Conservation (phyloP, 2,329 filamentous ascomycete genomes). For the Arthrocladium fulminans region DNA sequence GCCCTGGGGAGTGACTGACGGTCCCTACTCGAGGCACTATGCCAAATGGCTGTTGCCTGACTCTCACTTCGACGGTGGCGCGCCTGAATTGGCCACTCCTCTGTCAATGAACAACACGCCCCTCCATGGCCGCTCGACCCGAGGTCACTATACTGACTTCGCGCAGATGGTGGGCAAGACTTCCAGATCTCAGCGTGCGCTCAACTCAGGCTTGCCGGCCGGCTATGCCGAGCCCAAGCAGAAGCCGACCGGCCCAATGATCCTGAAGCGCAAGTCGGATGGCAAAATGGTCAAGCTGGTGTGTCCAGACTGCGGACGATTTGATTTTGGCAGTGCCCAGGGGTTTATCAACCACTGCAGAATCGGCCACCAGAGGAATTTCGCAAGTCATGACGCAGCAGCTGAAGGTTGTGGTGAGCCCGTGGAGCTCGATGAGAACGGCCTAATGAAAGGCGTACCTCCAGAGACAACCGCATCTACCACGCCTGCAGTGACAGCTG, state of each 20-base stretch:
- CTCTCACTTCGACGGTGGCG: constrained; percentile 66
- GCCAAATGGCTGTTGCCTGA: constrained; percentile 91
- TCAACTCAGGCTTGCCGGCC: constrained; percentile 58
- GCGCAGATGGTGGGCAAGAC: constrained; percentile 43
- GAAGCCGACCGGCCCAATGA: constrained; percentile 64
- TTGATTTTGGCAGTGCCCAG: constrained; percentile 91
- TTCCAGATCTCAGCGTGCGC: constrained; percentile 49
- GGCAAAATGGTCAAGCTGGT: constrained; percentile 81
- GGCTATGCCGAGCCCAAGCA: constrained; percentile 68
- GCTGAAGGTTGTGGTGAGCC: constrained; percentile 78
- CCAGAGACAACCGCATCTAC: constrained; percentile 16
- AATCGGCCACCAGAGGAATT: constrained; percentile 86
- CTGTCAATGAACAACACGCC: background rate
- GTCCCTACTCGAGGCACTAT: constrained; percentile 90
- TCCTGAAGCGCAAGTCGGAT: constrained; percentile 74
- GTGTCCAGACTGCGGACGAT: constrained; percentile 77
- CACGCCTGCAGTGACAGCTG: background rate
- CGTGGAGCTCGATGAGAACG: constrained; percentile 59
- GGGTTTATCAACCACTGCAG: constrained; percentile 99
- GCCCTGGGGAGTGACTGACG: constrained; percentile 82
- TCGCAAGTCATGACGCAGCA: constrained; percentile 92
- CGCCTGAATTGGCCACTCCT: constrained; percentile 25
- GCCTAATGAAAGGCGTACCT: constrained; percentile 35
- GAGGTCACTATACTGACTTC: constrained; percentile 59
- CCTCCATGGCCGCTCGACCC: constrained; percentile 25